Evolutionary conservation across 1,284 basidiomycete genomes (phyloP), one percentile per base, ranked within the genome.

Genomic region (Sanghuangporus baumii): DNA sequence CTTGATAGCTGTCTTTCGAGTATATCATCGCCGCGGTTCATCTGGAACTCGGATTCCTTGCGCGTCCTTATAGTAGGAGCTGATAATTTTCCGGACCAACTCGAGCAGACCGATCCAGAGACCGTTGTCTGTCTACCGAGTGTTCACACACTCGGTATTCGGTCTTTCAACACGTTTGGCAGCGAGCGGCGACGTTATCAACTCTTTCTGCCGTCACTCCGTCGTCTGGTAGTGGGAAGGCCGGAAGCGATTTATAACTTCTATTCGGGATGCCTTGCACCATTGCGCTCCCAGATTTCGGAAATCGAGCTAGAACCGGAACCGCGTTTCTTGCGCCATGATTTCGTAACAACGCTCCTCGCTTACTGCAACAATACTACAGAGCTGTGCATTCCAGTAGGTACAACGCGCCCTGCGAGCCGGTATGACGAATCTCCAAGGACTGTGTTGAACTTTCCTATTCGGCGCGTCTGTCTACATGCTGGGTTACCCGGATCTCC

Each of bases 111-210:
- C 14, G 12, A 37, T 18, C 12, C n/a, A 20, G 34, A 34, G 26
- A 51, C 40, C 60, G 6, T 20, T 1, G 43, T 61, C 12, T 3
- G n/a, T 38, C 47, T 62, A 41, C 61, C 61, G 6, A 62, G 59
- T 43, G n/a, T 62, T 6, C 61, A 62, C 48, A 62, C 61, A 6
- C 56, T 62, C 18, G 47, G 57, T 14, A 50, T 62, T 16, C 31
- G 47, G 2, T 58, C 61, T 6, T 16, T 52, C 14, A 47, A 38
- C 31, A 31, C 54, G 4, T 61, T 57, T 14, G 55, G 26, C 11
- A 18, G 40, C 14, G 47, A 50, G 36, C 31, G 47, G 16, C 26
- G 8, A 9, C 23, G 16, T 26, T 47, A 38, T 23, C 14, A 54
- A n/a, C 18, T 61, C 34, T 38, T 23, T 12, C 40, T 61, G 7